These are phyloP conservation scores for Fusarium beomiforme DNA, from an alignment of 2,329 filamentous ascomycete genomes.

Conservation along the genomic window DNA sequence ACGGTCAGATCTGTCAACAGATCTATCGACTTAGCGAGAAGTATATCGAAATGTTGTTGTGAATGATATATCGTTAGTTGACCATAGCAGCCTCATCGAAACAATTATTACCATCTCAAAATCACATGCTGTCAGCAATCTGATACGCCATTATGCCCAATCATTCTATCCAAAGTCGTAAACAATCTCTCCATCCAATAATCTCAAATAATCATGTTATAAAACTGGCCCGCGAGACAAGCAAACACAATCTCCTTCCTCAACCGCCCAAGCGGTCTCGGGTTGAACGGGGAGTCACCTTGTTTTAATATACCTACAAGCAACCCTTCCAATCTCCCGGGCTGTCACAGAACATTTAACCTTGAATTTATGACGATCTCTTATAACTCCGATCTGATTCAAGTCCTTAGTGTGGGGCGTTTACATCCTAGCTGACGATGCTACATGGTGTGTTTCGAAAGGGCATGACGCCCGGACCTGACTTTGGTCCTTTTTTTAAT, in stretches of 20 bases:
- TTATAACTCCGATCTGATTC: background rate
- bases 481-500: slow-evolving; percentile 14
- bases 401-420: background rate
- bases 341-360: slow-evolving; percentile 1
- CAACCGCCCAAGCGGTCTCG: background rate
- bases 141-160: background rate
- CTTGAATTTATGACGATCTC: background rate
- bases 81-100: background rate
- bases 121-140: background rate
- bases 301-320: slow-evolving; percentile 5
- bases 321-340: slow-evolving; percentile 8
- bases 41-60: fast-evolving
- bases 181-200: background rate
- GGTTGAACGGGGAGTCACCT: background rate
- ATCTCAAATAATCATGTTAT: background rate
- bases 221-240: background rate
- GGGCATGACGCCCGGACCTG: slow-evolving; percentile 16
- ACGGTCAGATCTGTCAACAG: background rate
- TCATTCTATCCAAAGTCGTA: background rate
- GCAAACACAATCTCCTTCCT: background rate
- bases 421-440: slow-evolving; percentile 27
- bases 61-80: background rate
- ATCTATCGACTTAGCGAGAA: background rate
- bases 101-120: background rate
- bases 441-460: slow-evolving; percentile 33